Percentiles rank a stretch among this genome's conserved stretches.
These are phyloP conservation scores for Botrytis hyacinthi DNA, from an alignment of 2,329 filamentous ascomycete genomes.

Conservation along the genomic window DNA sequence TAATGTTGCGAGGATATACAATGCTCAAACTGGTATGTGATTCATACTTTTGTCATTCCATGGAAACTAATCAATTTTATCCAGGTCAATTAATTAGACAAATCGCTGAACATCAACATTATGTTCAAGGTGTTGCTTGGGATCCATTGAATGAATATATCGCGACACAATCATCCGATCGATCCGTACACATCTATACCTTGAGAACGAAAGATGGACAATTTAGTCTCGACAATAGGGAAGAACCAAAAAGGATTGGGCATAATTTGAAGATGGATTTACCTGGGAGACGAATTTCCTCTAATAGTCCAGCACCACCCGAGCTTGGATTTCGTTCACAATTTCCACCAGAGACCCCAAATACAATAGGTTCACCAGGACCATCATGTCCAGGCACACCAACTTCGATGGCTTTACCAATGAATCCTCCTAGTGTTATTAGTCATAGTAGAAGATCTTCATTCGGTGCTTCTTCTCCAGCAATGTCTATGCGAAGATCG, in stretches of 20 bases:
- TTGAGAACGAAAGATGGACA: conserved; percentile 95
- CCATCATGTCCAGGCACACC: conserved; percentile 93
- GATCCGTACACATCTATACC: conserved; percentile 96
- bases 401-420: conserved; percentile 81
- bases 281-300: conserved; percentile 85
- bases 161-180: conserved; percentile 95
- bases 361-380: conserved; percentile 72
- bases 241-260: conserved; percentile 71
- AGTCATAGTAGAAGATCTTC: conserved; percentile 94
- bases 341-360: conserved; percentile 54
- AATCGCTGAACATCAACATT: conserved; percentile 96
- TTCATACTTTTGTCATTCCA: neutral
- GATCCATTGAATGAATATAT: conserved; percentile 98
- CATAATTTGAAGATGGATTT: conserved; percentile 81
- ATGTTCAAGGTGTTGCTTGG: conserved; percentile 97
- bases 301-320: conserved; percentile 86
- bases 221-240: conserved; percentile 70
- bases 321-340: conserved; percentile 70
- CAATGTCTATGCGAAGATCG: conserved; percentile 73
- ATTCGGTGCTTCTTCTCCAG: conserved; percentile 66
- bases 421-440: conserved; percentile 89
- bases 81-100: conserved; percentile 71
- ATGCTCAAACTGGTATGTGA: conserved; percentile 75
- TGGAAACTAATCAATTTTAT: conserved; percentile 24
- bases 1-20: conserved; percentile 96